Evolutionary conservation across 2,329 filamentous ascomycete genomes (phyloP).

Genomic region (Rasamsonia emersonii): DNA sequence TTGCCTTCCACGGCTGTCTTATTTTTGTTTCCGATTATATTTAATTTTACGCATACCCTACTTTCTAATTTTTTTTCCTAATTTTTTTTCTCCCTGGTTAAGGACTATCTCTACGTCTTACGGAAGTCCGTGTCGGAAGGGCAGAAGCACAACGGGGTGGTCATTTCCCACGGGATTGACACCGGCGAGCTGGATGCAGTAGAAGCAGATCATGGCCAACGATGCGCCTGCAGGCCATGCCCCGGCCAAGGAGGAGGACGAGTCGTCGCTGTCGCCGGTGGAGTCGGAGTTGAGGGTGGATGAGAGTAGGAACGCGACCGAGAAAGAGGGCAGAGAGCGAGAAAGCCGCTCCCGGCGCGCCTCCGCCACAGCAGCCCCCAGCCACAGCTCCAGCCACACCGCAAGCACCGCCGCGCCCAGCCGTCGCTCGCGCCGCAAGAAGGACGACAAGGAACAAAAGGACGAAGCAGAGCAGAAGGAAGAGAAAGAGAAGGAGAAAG

Average conservation of each 20-base stretch:
- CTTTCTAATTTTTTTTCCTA: conserved; percentile 8
- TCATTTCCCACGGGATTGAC: no score
- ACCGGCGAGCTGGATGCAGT: conserved; percentile 1
- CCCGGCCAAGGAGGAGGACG: conserved; percentile 20
- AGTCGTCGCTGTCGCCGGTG: conserved; percentile 12
- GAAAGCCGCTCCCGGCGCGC: conserved; percentile 25
- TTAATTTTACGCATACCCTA: no score
- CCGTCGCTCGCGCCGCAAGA: conserved; percentile 32
- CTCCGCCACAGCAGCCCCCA: conserved; percentile 14
- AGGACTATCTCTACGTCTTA: no score
- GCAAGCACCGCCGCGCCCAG: conserved; percentile 10
- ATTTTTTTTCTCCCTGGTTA: background rate
- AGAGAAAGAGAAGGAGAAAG: conserved; percentile 15
- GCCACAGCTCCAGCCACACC: conserved; percentile 13
- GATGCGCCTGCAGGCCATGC: conserved; percentile 18
- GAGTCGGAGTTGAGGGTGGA: conserved; percentile 7
- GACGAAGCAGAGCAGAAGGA: conserved; percentile 19
- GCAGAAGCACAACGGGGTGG: background rate
- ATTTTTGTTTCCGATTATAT: no score
- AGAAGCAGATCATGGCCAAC: conserved; percentile 19
- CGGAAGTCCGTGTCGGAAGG: no score
- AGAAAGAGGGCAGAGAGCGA: conserved; percentile 12
- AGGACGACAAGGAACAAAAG: conserved; percentile 22
- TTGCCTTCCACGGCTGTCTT: no score
- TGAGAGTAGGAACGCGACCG: conserved; percentile 6